These are phyloP conservation scores for Collybia mongolica DNA, from an alignment of 768 basidiomycete genomes.

Conservation along the genomic window DNA sequence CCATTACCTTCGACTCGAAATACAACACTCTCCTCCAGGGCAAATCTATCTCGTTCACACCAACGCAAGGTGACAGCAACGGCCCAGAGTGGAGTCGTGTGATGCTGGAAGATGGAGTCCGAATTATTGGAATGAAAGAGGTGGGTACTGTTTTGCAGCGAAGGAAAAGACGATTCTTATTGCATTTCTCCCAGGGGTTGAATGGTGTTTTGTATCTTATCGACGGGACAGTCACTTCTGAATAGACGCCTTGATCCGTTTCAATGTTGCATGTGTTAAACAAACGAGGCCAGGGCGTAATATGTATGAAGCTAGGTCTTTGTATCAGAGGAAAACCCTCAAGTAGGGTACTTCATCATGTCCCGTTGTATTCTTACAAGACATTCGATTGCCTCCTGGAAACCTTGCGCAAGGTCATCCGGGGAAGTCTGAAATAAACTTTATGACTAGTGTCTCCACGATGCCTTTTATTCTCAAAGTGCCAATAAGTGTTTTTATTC, in stretches of 20 bases:
- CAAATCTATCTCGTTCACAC: slow-evolving; percentile 55
- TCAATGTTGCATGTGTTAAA: no score
- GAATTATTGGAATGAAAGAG: slow-evolving; percentile 60
- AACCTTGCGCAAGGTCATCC: no score
- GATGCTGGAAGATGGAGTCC: slow-evolving; percentile 52
- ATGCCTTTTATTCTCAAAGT: no score
- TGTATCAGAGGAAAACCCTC: no score
- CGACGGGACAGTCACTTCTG: slow-evolving; percentile 45
- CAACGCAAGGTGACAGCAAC: slow-evolving; percentile 31
- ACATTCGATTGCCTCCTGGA: no score
- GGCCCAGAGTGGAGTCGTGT: slow-evolving; percentile 59
- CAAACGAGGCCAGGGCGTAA: no score
- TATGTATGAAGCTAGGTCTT: no score
- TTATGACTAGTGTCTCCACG: no score
- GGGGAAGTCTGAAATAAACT: no score
- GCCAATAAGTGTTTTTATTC: no score
- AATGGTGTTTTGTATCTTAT: slow-evolving; percentile 62
- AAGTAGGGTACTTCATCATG: no score
- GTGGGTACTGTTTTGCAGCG: slow-evolving; percentile 30
- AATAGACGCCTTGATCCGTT: slow-evolving; percentile 10
- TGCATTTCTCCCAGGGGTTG: slow-evolving; percentile 33
- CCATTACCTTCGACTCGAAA: slow-evolving; percentile 41
- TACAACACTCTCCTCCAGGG: slow-evolving; percentile 61
- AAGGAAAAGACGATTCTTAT: neutral
- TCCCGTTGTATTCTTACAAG: no score